phyloP scores from a whole-genome alignment of 169 alveolate genomes.

The Cytauxzoon felis region DNA sequence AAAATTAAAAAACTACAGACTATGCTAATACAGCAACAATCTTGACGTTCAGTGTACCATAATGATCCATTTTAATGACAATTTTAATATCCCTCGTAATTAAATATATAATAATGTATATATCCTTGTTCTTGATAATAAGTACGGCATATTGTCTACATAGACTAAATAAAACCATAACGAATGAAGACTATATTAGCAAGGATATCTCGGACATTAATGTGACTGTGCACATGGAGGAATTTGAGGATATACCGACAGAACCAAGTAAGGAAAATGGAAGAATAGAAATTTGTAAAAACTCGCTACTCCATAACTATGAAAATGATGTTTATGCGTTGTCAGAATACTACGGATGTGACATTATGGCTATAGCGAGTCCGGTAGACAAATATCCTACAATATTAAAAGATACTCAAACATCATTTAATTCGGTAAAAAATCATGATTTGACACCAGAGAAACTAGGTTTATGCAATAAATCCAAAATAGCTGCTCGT shows the following conservation, averaged over 20 bases:
- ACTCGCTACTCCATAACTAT: not conserved
- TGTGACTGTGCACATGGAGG: slow-evolving; percentile 29
- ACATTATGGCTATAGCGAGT: slow-evolving; percentile 3
- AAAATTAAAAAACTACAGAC: slow-evolving; percentile 8
- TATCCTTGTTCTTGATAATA: no score
- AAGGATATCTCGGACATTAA: not conserved
- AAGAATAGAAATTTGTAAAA: not conserved
- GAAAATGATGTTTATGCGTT: slow-evolving; percentile 31
- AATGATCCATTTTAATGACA: no score
- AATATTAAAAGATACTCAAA: not conserved
- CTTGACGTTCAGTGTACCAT: not conserved
- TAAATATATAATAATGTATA: no score
- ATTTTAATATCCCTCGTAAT: no score
- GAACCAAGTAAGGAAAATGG: not conserved
- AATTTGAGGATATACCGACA: slow-evolving; percentile 30
- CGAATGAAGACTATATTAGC: slow-evolving; percentile 16
- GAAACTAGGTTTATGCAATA: not conserved
- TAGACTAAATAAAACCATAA: not conserved
- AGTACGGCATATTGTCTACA: no score
- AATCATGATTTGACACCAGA: not conserved
- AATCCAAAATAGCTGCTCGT: slow-evolving; percentile 31
- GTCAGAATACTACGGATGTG: slow-evolving; percentile 16
- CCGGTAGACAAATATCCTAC: not conserved
- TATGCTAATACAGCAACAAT: not conserved
- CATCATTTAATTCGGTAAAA: no score